phyloP scores from a whole-genome alignment of 2,329 filamentous ascomycete genomes.

The Pseudopithomyces chartarum region DNA sequence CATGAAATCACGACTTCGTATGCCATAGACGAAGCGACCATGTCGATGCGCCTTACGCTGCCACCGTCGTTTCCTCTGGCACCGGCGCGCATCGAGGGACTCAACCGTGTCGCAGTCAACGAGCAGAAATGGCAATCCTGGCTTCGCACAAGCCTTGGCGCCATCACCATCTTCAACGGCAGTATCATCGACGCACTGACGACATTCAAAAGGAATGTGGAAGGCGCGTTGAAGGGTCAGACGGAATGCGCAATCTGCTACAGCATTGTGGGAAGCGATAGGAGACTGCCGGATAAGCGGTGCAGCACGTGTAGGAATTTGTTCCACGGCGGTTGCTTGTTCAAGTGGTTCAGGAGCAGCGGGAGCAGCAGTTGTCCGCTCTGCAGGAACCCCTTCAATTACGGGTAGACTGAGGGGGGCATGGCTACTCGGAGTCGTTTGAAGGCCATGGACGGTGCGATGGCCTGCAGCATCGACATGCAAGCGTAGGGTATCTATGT shows the following conservation, averaged over 20 bases:
- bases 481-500: neutral
- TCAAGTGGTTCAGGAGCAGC: conserved; percentile 96
- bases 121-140: conserved; percentile 93
- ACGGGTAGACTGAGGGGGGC: conserved; percentile 51
- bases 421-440: too few species aligned
- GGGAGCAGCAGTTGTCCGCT: conserved; percentile 90
- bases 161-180: conserved; percentile 92
- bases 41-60: conserved; percentile 80
- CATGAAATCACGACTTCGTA: conserved; percentile 84
- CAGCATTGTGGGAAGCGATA: conserved; percentile 86
- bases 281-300: conserved; percentile 87
- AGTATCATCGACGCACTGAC: conserved; percentile 85
- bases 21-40: conserved; percentile 83
- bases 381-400: conserved; percentile 85
- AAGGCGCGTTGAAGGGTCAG: conserved; percentile 87
- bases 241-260: conserved; percentile 97
- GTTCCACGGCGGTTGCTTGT: conserved; percentile 89
- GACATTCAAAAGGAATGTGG: conserved; percentile 85
- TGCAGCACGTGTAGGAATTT: conserved; percentile 92
- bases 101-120: conserved; percentile 83
- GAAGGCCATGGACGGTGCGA: neutral
- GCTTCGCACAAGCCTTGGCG: conserved; percentile 85
- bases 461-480: neutral
- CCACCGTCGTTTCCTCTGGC: conserved; percentile 84
- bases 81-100: conserved; percentile 73